A percentile compares a stretch with the other conserved stretches of the same genome.
phyloP scores from a whole-genome alignment of 805 yeast genomes.

The Pichia deserticola region DNA sequence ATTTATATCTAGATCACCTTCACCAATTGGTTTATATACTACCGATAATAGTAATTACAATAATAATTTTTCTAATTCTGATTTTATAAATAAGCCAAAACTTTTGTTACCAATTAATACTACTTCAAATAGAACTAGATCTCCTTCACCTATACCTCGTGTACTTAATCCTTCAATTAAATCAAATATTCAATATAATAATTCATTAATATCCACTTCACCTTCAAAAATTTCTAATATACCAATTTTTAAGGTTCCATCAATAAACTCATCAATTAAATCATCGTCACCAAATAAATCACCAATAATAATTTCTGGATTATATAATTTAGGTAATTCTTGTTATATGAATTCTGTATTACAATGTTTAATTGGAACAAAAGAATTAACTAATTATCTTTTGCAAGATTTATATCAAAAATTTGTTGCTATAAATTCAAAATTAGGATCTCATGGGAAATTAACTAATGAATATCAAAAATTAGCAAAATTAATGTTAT shows the following conservation, averaged over 20 bases:
- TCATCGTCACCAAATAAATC: conserved; percentile 5
- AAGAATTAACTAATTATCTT: conserved; percentile 56
- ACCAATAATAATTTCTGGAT: conserved; percentile 48
- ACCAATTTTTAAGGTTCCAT: background rate
- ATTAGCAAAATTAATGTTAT: conserved; percentile 32
- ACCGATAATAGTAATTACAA: background rate
- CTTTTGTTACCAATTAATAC: no score
- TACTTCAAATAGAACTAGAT: no score
- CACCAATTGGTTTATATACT: background rate
- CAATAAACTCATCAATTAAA: background rate
- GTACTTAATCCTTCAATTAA: no score
- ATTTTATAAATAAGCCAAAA: no score
- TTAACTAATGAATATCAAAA: conserved; percentile 60
- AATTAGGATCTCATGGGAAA: conserved; percentile 74
- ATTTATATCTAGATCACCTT: conserved; percentile 8
- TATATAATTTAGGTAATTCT: conserved; percentile 78
- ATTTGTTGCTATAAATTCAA: conserved; percentile 65
- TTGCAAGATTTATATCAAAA: conserved; percentile 50
- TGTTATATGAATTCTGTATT: conserved; percentile 88
- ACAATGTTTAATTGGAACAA: conserved; percentile 79
- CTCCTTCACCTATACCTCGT: no score
- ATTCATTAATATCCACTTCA: background rate
- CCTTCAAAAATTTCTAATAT: background rate
- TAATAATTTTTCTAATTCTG: no score
- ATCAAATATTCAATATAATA: background rate